A percentile compares a stretch with the other conserved stretches of the same genome.
phyloP scores from a whole-genome alignment of 805 yeast species.

The Kluyveromyces lactis region DNA sequence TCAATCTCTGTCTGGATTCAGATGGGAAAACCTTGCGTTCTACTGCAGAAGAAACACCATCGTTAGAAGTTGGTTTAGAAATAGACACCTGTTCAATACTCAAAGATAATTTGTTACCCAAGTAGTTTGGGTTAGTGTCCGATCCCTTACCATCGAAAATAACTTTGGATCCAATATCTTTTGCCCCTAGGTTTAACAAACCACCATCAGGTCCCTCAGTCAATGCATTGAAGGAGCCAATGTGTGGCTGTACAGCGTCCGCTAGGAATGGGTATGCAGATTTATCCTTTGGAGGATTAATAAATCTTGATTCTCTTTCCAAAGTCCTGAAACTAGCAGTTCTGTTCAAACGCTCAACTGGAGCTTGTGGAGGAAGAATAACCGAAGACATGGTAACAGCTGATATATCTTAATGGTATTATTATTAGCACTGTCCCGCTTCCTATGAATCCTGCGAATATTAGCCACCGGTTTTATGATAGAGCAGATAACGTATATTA shows the following conservation, averaged over 20 bases:
- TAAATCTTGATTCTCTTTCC: conserved; percentile 79
- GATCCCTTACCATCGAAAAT: conserved; percentile 60
- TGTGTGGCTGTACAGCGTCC: conserved; percentile 91
- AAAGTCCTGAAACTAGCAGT: conserved; percentile 54
- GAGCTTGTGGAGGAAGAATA: background rate
- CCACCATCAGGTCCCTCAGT: conserved; percentile 87
- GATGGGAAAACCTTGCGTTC: conserved; percentile 77
- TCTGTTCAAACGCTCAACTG: conserved; percentile 16
- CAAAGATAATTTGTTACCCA: conserved; percentile 79
- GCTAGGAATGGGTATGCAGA: conserved; percentile 72
- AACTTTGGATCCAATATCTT: conserved; percentile 81
- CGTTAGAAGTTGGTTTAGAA: conserved; percentile 58
- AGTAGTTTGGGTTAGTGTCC: conserved; percentile 36
- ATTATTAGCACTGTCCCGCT: background rate
- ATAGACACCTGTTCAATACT: conserved; percentile 87
- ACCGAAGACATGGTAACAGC: background rate
- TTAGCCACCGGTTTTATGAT: no score
- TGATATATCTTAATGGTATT: background rate
- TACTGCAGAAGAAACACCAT: conserved; percentile 55
- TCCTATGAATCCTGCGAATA: no score
- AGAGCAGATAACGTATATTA: no score
- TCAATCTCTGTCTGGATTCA: conserved; percentile 85
- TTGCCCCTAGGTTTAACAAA: conserved; percentile 70
- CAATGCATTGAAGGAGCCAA: conserved; percentile 92
- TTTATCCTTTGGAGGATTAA: conserved; percentile 82